Base-by-base conservation (phyloP, 1,284 basidiomycete genomes). In the Malassezia nana region DNA sequence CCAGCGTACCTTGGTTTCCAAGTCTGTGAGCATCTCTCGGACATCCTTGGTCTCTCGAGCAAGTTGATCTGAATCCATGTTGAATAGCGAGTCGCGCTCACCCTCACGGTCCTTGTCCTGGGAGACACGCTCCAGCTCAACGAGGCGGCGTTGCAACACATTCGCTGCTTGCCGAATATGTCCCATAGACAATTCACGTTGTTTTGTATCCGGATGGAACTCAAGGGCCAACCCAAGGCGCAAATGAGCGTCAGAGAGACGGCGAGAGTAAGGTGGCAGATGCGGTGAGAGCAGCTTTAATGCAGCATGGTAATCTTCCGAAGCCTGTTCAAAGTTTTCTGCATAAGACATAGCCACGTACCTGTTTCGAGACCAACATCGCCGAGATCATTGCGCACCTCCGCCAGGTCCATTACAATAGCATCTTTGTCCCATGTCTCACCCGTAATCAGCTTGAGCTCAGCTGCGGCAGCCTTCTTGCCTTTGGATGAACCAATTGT, bases 311-410 rank as follows among this genome's bases (percentile, higher is more conserved):
- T 73, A 73, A 56, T 73, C 70, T 2, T 58, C 42, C 2, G 70
- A 69, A 0, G 68, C 65, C 41, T 73, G 69, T 25, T 64, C 56
- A 49, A 73, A 73, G 64, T 73, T 72, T 49, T 72, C 63, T 61
- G 38, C 4, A n/a, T 20, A 18, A 25, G 22, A n/a, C n/a, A 38
- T 6, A 18, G 12, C 12, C 8, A 52, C 61, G 31, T 38, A 63
- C 61, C 68, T n/a, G 59, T 60, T 46, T 72, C 70, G 28, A 72
- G 53, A 12, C 70, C 70, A 6, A 72, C 62, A 39, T 72, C 70
- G 30, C 65, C 70, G n/a, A 72, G 60, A 50, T 67, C 59, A 52
- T 71, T 71, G 38, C 66, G 55, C n/a, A 72, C 69, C 41, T 72
- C 69, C 9, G 67, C 69, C 9, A 72, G 57, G 32, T 69, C 66